phyloP scores from a whole-genome alignment of 495 filamentous ascomycete species.

The Trichoderma parareesei region DNA sequence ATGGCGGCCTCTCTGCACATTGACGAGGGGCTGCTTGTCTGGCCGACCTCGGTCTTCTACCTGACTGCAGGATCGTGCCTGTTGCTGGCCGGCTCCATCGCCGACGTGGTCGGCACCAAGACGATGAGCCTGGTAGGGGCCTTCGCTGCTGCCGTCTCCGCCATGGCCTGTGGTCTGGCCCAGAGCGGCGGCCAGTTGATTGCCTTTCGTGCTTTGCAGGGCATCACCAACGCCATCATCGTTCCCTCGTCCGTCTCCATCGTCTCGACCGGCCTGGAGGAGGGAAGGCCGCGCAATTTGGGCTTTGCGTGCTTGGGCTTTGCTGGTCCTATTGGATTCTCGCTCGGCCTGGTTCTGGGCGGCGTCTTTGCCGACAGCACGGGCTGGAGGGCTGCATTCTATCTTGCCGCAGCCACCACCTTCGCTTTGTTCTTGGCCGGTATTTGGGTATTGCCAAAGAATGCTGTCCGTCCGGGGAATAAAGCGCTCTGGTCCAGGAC shows the following conservation, averaged over 20 bases:
- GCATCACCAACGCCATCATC: slow-evolving; percentile 42
- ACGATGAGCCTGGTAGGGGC: slow-evolving; percentile 36
- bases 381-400: slow-evolving; percentile 17
- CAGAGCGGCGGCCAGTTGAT: slow-evolving; percentile 41
- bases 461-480: background rate
- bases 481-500: background rate
- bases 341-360: slow-evolving; percentile 44
- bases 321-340: slow-evolving; percentile 45
- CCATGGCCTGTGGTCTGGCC: slow-evolving; percentile 36
- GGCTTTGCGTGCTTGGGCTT: slow-evolving; percentile 44
- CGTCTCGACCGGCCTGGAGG: slow-evolving; percentile 25
- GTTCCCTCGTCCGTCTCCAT: slow-evolving; percentile 43
- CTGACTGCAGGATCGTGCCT: slow-evolving; percentile 39
- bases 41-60: slow-evolving; percentile 40
- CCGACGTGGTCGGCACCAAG: slow-evolving; percentile 44
- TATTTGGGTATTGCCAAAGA: slow-evolving; percentile 6
- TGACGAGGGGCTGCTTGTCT: slow-evolving; percentile 31
- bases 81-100: slow-evolving; percentile 40
- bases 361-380: slow-evolving; percentile 38
- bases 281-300: slow-evolving; percentile 39
- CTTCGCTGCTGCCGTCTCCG: slow-evolving; percentile 33
- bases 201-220: slow-evolving; percentile 41
- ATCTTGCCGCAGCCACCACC: slow-evolving; percentile 13
- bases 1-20: slow-evolving; percentile 41
- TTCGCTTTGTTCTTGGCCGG: slow-evolving; percentile 11